Evolutionary conservation across 306 rosid genomes (phyloP), one percentile per base, ranked within the genome.

Genomic region (Prunus kanzakura): DNA sequence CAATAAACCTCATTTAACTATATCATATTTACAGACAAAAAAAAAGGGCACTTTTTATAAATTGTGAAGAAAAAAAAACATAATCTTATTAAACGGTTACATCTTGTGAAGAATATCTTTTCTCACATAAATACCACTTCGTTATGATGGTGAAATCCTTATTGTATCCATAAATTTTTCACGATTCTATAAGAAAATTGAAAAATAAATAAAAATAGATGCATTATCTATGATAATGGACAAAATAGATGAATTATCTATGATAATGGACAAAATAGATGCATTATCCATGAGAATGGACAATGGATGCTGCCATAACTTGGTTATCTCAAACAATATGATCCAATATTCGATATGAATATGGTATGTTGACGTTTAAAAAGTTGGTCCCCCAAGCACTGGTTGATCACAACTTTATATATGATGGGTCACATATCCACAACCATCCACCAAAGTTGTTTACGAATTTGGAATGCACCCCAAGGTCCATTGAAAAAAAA

Each of bases 401-500:
- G 63, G 15, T 51, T 0, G 52, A 14, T 25, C n/a, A 11, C 19
- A 3, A 32, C 3, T 8, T 67, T 22, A 30, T 12, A 7, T 8
- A 19, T 41, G 56, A 38, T 38, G 30, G 19, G n/a, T 76, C 51
- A 20, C 69, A 13, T n/a, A 22, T 50, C 2, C 67, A 54, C 6
- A 41, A 8, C 27, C 1, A 12, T 38, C 23, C 8, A 47, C 30
- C 3, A 2, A 27, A 6, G 52, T 25, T 0, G 32, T 27, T n/a
- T 25, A 50, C 16, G 64, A 9, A 47, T 46, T 79, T 57, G 76
- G 73, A 52, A 41, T 52, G 65, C 46, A 23, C 50, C 71, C 68
- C 75, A 10, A 19, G 68, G 75, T 76, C 81, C 50, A 76, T 30
- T 74, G 68, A 69, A 20, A 72, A 19, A 2, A 29, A 60, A 25